Conservation (phyloP, 2,329 filamentous ascomycete species). For the Aspergillus sp. region DNA sequence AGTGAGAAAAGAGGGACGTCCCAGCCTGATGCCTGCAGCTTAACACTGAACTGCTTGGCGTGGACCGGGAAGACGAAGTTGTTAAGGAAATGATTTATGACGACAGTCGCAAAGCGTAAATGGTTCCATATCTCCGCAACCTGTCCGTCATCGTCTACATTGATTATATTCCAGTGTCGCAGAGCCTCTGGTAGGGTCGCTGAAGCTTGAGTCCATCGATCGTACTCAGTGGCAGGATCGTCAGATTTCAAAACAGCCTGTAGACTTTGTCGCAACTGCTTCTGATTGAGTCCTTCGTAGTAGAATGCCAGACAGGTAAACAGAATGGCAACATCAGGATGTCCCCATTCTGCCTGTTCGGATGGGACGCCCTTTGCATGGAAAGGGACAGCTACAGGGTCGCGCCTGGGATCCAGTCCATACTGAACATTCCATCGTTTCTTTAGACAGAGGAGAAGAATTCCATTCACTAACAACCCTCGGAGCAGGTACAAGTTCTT, state of each 20-base stretch:
- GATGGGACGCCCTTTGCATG: constrained; percentile 61
- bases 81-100: constrained; percentile 59
- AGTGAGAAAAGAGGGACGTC: constrained; percentile 52
- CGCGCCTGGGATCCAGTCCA: constrained; percentile 50
- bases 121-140: constrained; percentile 47
- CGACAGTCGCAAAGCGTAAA: constrained; percentile 46
- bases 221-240: constrained; percentile 54
- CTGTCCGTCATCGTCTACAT: constrained; percentile 53
- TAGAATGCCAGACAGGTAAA: constrained; percentile 66
- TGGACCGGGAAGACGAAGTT: constrained; percentile 62
- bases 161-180: constrained; percentile 53
- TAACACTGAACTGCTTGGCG: constrained; percentile 60
- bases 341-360: constrained; percentile 61
- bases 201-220: constrained; percentile 42
- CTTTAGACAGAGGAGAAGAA: constrained; percentile 55
- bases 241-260: constrained; percentile 51
- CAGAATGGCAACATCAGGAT: constrained; percentile 62
- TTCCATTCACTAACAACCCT: constrained; percentile 57
- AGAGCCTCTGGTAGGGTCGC: constrained; percentile 43
- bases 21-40: constrained; percentile 64
- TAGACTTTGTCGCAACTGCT: constrained; percentile 48
- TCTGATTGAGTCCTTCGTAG: constrained; percentile 51
- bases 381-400: constrained; percentile 57
- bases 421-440: constrained; percentile 67
- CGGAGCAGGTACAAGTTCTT: constrained; percentile 53